A percentile compares a stretch with the other conserved stretches of the same genome.
These are phyloP conservation scores for Thecaphora thlaspeos DNA, from an alignment of 1,284 basidiomycete species.

Conservation along the genomic window DNA sequence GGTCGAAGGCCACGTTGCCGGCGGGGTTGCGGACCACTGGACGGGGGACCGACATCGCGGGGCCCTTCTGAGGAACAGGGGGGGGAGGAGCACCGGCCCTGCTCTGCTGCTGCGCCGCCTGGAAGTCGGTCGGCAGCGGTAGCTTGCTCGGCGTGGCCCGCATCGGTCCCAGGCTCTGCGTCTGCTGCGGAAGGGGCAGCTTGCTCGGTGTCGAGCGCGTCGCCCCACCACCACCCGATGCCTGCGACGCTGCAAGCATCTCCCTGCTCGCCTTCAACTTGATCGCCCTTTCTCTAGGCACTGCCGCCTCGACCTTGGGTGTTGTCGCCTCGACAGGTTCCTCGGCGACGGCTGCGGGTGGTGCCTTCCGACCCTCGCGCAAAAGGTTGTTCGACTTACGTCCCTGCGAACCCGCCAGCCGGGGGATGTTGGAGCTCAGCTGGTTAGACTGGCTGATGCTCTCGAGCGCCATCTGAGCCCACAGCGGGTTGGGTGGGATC, in stretches of 20 bases:
- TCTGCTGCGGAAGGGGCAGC: not conserved
- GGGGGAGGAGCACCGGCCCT: too few species aligned
- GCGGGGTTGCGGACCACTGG: not conserved
- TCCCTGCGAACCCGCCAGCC: not conserved
- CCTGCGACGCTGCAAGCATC: too few species aligned
- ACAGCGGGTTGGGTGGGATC: constrained; percentile 44
- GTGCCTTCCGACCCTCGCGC: not conserved
- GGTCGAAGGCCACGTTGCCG: not conserved
- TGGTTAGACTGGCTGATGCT: not conserved
- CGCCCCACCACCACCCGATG: too few species aligned
- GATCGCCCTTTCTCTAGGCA: too few species aligned
- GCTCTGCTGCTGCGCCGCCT: not conserved
- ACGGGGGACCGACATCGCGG: not conserved
- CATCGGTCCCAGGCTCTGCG: not conserved
- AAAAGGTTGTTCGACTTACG: not conserved
- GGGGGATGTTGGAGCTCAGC: not conserved
- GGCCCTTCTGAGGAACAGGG: not conserved
- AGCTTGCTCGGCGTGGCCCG: not conserved
- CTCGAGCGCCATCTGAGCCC: constrained; percentile 42
- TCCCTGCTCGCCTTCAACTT: too few species aligned
- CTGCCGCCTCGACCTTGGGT: too few species aligned
- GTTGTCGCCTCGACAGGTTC: not conserved
- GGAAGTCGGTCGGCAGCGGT: not conserved
- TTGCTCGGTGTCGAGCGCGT: not conserved
- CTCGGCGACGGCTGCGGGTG: not conserved